These are phyloP conservation scores for Podaxis rugospora DNA, from an alignment of 768 basidiomycete genomes.

Conservation along the genomic window DNA sequence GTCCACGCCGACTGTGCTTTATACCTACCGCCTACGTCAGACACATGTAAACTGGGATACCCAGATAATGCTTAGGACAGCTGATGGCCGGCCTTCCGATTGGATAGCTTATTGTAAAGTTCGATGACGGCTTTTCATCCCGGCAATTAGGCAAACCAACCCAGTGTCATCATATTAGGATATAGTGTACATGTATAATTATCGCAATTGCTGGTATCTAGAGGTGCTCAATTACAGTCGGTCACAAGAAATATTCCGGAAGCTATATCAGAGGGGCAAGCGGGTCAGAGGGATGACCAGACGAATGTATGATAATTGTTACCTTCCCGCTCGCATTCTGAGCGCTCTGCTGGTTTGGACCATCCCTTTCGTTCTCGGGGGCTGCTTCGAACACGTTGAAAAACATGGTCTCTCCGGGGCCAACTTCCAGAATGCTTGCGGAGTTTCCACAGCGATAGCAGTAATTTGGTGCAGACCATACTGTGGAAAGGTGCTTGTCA, in stretches of 20 bases:
- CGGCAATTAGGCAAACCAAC: not conserved
- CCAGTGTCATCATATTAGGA: not conserved
- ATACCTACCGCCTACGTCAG: not conserved
- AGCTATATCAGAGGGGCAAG: constrained; percentile 38
- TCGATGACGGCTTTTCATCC: not conserved
- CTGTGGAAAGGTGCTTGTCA: constrained; percentile 91
- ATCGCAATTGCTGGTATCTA: constrained; percentile 7
- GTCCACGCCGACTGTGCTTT: not conserved
- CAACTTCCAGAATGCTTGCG: constrained; percentile 93
- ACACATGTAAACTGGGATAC: not conserved
- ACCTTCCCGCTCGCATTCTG: constrained; percentile 76
- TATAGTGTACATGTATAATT: not conserved
- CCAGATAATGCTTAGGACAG: not conserved
- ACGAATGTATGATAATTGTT: constrained; percentile 13
- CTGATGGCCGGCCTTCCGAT: not conserved
- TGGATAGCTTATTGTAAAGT: not conserved
- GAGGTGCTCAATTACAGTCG: not conserved
- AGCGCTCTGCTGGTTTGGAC: constrained; percentile 72
- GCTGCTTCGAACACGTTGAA: constrained; percentile 99
- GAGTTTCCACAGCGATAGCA: constrained; percentile 98
- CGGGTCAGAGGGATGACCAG: constrained; percentile 10
- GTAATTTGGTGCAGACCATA: constrained; percentile 99
- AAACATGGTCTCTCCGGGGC: constrained; percentile 80
- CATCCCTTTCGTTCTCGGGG: constrained; percentile 94
- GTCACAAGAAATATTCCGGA: constrained; percentile 75